Evolutionary conservation across 2,329 filamentous ascomycete genomes (phyloP).

Genomic region (Microdochium paspali): DNA sequence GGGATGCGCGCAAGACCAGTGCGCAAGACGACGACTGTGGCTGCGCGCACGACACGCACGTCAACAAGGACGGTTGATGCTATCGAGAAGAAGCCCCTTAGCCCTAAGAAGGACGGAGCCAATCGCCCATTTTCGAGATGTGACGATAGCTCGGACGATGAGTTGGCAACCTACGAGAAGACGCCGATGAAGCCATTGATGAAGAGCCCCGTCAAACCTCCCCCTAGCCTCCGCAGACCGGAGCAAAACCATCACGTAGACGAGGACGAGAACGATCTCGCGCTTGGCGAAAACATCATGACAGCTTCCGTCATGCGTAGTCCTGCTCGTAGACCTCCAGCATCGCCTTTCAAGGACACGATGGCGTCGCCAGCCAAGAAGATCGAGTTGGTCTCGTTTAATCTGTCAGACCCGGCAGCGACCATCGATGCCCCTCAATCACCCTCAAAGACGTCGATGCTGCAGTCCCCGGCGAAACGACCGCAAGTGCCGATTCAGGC

Average conservation of each 20-base stretch:
- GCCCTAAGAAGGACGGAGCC: slow-evolving; percentile 57
- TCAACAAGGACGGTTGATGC: slow-evolving; percentile 18
- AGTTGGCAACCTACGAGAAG: slow-evolving; percentile 43
- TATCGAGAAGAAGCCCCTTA: slow-evolving; percentile 39
- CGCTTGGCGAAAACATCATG: slow-evolving; percentile 25
- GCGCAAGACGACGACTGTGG: slow-evolving; percentile 29
- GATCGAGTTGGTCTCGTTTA: slow-evolving; percentile 29
- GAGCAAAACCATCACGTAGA: background rate
- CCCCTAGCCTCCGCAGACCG: slow-evolving; percentile 11
- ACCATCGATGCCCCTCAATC: slow-evolving; percentile 25
- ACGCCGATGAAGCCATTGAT: slow-evolving; percentile 41
- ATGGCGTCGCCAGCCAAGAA: slow-evolving; percentile 48
- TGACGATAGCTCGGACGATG: slow-evolving; percentile 47
- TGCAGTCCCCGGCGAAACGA: slow-evolving; percentile 44
- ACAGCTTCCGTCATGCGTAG: slow-evolving; percentile 20
- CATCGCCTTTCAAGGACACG: slow-evolving; percentile 43
- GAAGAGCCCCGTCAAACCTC: slow-evolving; percentile 46
- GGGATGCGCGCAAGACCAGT: slow-evolving; percentile 37
- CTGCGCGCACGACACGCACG: slow-evolving; percentile 23
- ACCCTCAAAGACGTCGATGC: slow-evolving; percentile 35
- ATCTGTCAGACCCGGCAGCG: slow-evolving; percentile 16
- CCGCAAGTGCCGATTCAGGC: slow-evolving; percentile 15
- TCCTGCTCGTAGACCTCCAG: slow-evolving; percentile 43
- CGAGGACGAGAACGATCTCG: slow-evolving; percentile 13
- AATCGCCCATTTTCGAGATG: slow-evolving; percentile 29